These are phyloP conservation scores for Dactylellina cionopaga DNA, from an alignment of 2,329 filamentous ascomycete species.

Conservation along the genomic window DNA sequence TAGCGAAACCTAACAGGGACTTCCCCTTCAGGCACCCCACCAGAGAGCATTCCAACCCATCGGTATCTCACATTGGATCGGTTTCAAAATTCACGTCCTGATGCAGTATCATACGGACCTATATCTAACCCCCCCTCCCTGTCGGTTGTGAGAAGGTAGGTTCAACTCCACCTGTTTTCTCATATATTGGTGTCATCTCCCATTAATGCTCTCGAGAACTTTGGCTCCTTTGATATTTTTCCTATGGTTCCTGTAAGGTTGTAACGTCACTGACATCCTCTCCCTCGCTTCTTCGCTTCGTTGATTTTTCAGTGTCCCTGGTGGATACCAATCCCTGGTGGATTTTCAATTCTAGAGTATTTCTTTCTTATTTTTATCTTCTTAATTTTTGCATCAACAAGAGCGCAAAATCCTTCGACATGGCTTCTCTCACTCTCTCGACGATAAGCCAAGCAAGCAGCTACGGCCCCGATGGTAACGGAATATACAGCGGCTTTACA, in stretches of 20 bases:
- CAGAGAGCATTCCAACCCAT: slow-evolving; percentile 21
- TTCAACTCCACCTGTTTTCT: not conserved
- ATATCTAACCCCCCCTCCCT: slow-evolving; percentile 5
- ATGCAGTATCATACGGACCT: slow-evolving; percentile 22
- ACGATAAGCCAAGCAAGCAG: slow-evolving; percentile 9
- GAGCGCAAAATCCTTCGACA: not conserved
- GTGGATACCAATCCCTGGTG: slow-evolving; percentile 35
- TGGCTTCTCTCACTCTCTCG: slow-evolving; percentile 36
- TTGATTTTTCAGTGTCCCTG: slow-evolving; percentile 25
- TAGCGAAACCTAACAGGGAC: slow-evolving; percentile 23
- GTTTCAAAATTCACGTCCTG: slow-evolving; percentile 25
- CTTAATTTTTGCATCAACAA: not conserved
- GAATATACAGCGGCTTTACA: slow-evolving; percentile 17
- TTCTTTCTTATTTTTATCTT: slow-evolving; percentile 2
- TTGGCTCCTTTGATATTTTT: not conserved
- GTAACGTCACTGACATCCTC: not conserved
- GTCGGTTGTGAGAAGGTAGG: not conserved
- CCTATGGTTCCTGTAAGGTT: slow-evolving; percentile 2
- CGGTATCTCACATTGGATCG: slow-evolving; percentile 17
- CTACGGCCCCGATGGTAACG: slow-evolving; percentile 10
- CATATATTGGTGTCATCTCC: not conserved
- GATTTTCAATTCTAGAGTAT: slow-evolving; percentile 2
- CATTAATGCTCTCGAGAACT: not conserved
- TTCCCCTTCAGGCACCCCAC: slow-evolving; percentile 27
- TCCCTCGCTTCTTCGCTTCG: not conserved